phyloP scores from a whole-genome alignment of 768 basidiomycete species.

The Lenzites betulinus region DNA sequence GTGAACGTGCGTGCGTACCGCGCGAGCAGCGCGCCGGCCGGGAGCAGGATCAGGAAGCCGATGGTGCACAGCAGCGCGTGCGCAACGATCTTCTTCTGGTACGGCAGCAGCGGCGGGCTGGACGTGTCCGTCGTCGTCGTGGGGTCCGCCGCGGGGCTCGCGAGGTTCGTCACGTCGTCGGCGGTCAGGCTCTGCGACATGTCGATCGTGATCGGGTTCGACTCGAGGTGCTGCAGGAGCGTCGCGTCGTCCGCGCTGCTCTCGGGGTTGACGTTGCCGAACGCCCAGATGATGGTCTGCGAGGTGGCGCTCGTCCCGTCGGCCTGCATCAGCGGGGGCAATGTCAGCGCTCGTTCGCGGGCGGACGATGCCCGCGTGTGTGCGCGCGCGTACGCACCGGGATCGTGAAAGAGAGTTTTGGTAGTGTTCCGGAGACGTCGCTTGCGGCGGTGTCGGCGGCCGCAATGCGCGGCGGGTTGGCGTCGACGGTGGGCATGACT shows the following conservation, averaged over 20 bases:
- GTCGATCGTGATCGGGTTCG: constrained; percentile 46
- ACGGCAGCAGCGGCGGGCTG: constrained; percentile 42
- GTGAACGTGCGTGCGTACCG: constrained; percentile 56
- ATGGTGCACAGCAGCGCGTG: constrained; percentile 55
- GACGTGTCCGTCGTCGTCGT: constrained; percentile 2
- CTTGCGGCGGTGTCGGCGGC: constrained; percentile 35
- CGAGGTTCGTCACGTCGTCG: constrained; percentile 3
- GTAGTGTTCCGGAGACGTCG: constrained; percentile 42
- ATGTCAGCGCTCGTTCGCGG: neutral
- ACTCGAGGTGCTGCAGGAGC: constrained; percentile 49
- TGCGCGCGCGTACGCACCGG: constrained; percentile 44
- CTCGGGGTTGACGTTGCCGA: constrained; percentile 50
- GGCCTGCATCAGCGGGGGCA: constrained; percentile 35
- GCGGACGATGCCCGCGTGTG: constrained; percentile 2
- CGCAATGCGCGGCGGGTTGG: constrained; percentile 54
- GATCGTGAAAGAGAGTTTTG: constrained; percentile 53
- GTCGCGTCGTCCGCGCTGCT: constrained; percentile 46
- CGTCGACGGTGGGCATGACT: constrained; percentile 57
- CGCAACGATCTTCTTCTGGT: constrained; percentile 49
- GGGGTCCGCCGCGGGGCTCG: constrained; percentile 22
- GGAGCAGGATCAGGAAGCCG: constrained; percentile 60
- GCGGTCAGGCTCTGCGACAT: constrained; percentile 43
- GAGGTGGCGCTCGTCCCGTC: constrained; percentile 36
- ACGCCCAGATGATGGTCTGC: constrained; percentile 61
- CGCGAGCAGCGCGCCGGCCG: constrained; percentile 56